Conservation (phyloP, 768 basidiomycete genomes). For the Kwoniella sp. region DNA sequence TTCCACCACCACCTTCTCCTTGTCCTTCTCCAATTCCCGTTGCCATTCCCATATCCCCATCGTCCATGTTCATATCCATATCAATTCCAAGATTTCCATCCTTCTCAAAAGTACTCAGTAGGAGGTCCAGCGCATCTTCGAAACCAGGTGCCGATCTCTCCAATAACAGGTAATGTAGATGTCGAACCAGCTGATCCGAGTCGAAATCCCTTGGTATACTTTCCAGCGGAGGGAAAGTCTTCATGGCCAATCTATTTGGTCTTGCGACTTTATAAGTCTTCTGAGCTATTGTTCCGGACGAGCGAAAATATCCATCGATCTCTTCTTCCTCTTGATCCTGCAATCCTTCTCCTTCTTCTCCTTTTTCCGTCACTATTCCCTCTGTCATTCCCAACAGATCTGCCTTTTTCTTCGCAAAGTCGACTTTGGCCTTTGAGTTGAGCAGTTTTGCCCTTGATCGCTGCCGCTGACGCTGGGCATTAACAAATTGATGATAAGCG, state of each 20-base stretch:
- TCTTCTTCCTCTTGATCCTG: neutral
- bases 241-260: constrained; percentile 21
- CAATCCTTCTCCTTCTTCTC: too few relatives aligned
- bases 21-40: too few relatives aligned
- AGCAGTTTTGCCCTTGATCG: too few relatives aligned
- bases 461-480: neutral
- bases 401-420: too few relatives aligned
- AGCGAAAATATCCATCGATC: constrained; percentile 1
- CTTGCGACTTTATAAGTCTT: neutral
- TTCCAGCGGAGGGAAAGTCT: constrained; percentile 15
- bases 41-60: too few relatives aligned
- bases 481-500: neutral
- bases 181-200: neutral
- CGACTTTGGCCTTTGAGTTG: too few relatives aligned
- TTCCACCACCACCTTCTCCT: too few relatives aligned
- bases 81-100: neutral
- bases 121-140: constrained; percentile 2
- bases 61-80: too few relatives aligned
- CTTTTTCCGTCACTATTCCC: neutral
- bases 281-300: neutral
- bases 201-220: neutral
- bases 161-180: constrained; percentile 19
- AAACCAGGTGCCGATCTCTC: constrained; percentile 9
- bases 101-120: neutral
- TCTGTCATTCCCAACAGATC: neutral